Percentiles rank a stretch among this genome's conserved stretches.
phyloP scores from a whole-genome alignment of 208 protist species.

The Leishmania braziliensis region DNA sequence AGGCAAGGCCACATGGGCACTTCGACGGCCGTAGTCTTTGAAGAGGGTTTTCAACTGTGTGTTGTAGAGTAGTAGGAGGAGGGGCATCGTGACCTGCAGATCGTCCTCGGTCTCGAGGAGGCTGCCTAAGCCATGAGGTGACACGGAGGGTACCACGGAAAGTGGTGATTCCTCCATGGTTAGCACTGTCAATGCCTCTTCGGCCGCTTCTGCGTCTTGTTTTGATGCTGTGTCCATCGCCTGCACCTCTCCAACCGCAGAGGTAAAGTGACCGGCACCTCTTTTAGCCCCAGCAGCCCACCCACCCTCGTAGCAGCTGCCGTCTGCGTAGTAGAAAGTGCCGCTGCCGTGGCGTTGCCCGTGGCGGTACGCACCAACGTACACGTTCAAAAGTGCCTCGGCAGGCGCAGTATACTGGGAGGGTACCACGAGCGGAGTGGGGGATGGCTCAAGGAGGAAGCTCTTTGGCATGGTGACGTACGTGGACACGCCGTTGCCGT shows the following conservation, averaged over 20 bases:
- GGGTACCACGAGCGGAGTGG: slow-evolving; percentile 15
- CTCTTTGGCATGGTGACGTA: slow-evolving; percentile 46
- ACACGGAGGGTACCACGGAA: slow-evolving; percentile 26
- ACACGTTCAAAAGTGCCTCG: slow-evolving; percentile 71
- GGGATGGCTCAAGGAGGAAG: neutral
- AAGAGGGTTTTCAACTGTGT: slow-evolving; percentile 68
- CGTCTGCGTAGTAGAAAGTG: slow-evolving; percentile 88
- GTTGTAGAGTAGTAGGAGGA: slow-evolving; percentile 79
- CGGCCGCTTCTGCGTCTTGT: slow-evolving; percentile 27
- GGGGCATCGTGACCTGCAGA: slow-evolving; percentile 13
- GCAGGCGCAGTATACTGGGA: slow-evolving; percentile 44
- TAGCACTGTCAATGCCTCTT: slow-evolving; percentile 12
- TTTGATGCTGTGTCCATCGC: neutral
- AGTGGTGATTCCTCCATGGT: slow-evolving; percentile 1
- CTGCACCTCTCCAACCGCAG: slow-evolving; percentile 50
- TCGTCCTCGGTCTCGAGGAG: slow-evolving; percentile 42
- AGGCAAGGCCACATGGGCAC: slow-evolving; percentile 52
- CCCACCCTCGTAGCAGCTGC: slow-evolving; percentile 81
- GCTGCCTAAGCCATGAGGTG: slow-evolving; percentile 17
- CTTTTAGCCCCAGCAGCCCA: slow-evolving; percentile 69
- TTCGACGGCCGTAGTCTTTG: slow-evolving; percentile 38
- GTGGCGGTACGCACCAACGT: slow-evolving; percentile 55
- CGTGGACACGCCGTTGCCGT: slow-evolving; percentile 71
- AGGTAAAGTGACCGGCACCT: slow-evolving; percentile 64
- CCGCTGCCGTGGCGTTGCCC: slow-evolving; percentile 76